Evolutionary conservation across 176 grass and related monocot species (phyloP).

Genomic region (Poa pratensis): DNA sequence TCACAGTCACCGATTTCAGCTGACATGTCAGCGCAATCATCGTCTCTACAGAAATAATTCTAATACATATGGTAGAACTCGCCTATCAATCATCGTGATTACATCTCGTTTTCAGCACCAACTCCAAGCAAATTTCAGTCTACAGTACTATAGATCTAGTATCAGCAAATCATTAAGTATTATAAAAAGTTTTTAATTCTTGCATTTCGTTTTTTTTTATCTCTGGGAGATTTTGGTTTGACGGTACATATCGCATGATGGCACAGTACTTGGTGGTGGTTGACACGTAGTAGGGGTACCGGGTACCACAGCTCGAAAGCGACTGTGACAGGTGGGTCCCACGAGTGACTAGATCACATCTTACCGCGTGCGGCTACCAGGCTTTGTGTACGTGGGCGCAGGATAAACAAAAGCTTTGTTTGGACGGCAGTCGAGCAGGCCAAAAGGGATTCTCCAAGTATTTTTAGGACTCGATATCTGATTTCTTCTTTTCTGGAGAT

Average conservation of each 20-base stretch:
- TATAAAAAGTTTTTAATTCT: no score
- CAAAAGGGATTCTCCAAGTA: background rate
- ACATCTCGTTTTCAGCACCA: background rate
- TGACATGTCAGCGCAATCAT: slow-evolving; percentile 4
- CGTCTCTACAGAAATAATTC: background rate
- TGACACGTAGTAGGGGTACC: slow-evolving; percentile 29
- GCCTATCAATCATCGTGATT: background rate
- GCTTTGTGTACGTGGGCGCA: slow-evolving; percentile 4
- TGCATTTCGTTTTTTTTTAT: background rate
- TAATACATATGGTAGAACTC: background rate
- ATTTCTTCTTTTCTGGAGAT: no score
- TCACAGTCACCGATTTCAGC: background rate
- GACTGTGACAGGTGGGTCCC: slow-evolving; percentile 39
- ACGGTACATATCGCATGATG: background rate
- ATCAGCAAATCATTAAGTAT: no score
- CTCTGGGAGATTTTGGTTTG: background rate
- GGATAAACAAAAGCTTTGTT: slow-evolving; percentile 29
- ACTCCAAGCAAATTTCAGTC: background rate
- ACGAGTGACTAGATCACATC: slow-evolving; percentile 41
- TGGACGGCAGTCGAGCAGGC: background rate
- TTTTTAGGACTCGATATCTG: background rate
- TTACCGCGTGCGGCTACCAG: slow-evolving; percentile 36
- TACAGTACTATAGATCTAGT: background rate
- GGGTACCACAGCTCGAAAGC: background rate
- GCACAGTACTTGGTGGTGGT: slow-evolving; percentile 37